Evolutionary conservation across 345 rosid species (phyloP).

Genomic region (Physaria fendleri): DNA sequence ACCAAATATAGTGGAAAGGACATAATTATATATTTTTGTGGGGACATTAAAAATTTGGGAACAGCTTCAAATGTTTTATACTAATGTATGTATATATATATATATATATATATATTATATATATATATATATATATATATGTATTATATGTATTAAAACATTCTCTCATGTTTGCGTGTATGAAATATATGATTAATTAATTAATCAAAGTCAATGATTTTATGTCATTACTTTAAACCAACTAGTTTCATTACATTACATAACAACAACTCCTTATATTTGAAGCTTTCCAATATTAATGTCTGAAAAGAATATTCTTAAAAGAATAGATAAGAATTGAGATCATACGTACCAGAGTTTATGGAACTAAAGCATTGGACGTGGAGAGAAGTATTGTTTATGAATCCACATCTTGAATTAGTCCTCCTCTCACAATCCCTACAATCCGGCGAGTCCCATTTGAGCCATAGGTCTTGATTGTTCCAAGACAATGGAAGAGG

Average conservation of each 20-base stretch:
- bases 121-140: not conserved
- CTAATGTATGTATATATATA: not conserved
- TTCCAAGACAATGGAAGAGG: slow-evolving; percentile 38
- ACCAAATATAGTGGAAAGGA: too few relatives aligned
- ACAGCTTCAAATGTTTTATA: too few relatives aligned
- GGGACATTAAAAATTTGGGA: too few relatives aligned
- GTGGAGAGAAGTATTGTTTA: slow-evolving; percentile 25
- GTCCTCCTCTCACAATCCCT: slow-evolving; percentile 48
- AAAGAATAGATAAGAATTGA: not conserved
- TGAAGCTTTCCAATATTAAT: slow-evolving; percentile 16
- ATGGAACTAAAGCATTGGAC: slow-evolving; percentile 38
- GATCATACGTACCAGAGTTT: slow-evolving; percentile 25
- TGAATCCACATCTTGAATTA: slow-evolving; percentile 43
- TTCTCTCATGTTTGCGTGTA: slow-evolving; percentile 11
- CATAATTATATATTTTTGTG: too few relatives aligned
- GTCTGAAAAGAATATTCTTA: not conserved
- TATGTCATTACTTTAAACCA: not conserved
- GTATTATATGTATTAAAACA: not conserved
- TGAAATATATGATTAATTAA: slow-evolving; percentile 1
- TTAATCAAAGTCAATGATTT: slow-evolving; percentile 22
- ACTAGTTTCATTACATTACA: slow-evolving; percentile 1
- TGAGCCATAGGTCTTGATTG: slow-evolving; percentile 32
- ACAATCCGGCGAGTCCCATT: slow-evolving; percentile 59
- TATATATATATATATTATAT: not conserved
- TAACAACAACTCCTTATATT: slow-evolving; percentile 4